These are phyloP conservation scores for Ascochyta rabiei DNA, from an alignment of 2,329 filamentous ascomycete species.

Conservation along the genomic window DNA sequence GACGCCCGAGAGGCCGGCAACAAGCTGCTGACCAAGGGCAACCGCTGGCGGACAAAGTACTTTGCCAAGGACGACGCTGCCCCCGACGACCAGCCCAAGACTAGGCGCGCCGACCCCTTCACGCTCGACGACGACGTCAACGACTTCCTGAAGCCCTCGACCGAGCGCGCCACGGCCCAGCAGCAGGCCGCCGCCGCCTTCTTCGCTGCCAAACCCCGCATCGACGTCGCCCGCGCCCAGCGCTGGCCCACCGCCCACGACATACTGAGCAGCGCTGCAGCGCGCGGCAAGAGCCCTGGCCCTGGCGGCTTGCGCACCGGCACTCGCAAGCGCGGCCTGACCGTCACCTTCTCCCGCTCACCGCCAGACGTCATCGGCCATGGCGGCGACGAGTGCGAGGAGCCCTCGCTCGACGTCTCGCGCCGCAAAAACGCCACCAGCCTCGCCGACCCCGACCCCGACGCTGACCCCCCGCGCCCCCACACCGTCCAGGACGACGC, in stretches of 20 bases:
- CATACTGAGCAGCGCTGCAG: conserved; percentile 46
- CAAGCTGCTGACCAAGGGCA: conserved; percentile 49
- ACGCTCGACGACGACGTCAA: conserved; percentile 56
- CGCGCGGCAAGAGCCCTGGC: conserved; percentile 38
- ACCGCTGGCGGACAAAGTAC: conserved; percentile 59
- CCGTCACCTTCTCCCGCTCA: conserved; percentile 74
- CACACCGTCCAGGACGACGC: conserved; percentile 40
- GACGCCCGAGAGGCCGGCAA: conserved; percentile 25
- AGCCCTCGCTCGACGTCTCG: conserved; percentile 74
- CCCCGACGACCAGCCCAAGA: conserved; percentile 35
- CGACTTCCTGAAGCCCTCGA: conserved; percentile 64
- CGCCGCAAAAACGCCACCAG: conserved; percentile 55
- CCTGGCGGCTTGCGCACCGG: conserved; percentile 46
- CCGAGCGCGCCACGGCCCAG: conserved; percentile 49
- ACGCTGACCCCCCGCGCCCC: conserved; percentile 22
- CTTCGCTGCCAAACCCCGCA: conserved; percentile 46
- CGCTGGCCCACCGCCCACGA: conserved; percentile 59
- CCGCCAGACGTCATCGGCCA: conserved; percentile 85
- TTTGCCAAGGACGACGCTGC: conserved; percentile 50
- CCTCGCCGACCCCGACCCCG: conserved; percentile 22
- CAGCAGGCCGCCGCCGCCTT: conserved; percentile 39
- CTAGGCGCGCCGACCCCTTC: conserved; percentile 33
- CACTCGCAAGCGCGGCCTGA: conserved; percentile 67
- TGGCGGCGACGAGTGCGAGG: conserved; percentile 84
- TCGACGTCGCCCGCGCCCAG: conserved; percentile 58